Base-by-base conservation (phyloP, 768 basidiomycete species). In the Nidula microcarpa region DNA sequence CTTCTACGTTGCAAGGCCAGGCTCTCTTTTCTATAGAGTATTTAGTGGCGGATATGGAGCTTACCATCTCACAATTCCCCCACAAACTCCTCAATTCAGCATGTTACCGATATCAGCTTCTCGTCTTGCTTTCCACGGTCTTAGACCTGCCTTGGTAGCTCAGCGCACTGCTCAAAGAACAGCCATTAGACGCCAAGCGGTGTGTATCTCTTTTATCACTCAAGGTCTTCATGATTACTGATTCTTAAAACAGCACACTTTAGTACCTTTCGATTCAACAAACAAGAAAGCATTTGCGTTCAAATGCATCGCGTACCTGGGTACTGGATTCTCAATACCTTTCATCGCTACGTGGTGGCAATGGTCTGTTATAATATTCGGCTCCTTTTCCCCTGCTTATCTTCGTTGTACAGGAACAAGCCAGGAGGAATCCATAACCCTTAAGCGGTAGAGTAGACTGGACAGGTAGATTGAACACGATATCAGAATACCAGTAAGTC, bases 281-380 rank as follows among this genome's bases (percentile, higher is more conserved):
- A 67, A 61, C 43, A 60, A 53, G 33, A 56, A 55, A 43, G 53
- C 62, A 11, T 49, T 68, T 34, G 63, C 64, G 1, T 18, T 63
- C 13, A 68, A 68, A 50, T 56, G 46, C 17, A 0, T 60, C 7
- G 50, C 55, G 3, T 67, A 60, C 56, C 55, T 67, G 53, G 59
- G 63, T 33, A 59, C 57, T 5, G 68, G 57, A 4, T 66, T 69
- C 51, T 55, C 58, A 4, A 61, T 69, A 39, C 68, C 68, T 3
- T 66, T 67, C 54, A 53, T 63, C n/a, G 68, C 68, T 3, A 60
- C 57, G 34, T 66, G 62, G 61, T 62, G 64, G 60, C 47, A 50
- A 30, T 56, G 55, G 55, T 56, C n/a, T 34, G 54, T 13, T 2
- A n/a, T 33, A 18, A 11, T 9, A 49, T n/a, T 49, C 23, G 23